phyloP scores from a whole-genome alignment of 495 filamentous ascomycete species.

The Penicillium chermesinum region DNA sequence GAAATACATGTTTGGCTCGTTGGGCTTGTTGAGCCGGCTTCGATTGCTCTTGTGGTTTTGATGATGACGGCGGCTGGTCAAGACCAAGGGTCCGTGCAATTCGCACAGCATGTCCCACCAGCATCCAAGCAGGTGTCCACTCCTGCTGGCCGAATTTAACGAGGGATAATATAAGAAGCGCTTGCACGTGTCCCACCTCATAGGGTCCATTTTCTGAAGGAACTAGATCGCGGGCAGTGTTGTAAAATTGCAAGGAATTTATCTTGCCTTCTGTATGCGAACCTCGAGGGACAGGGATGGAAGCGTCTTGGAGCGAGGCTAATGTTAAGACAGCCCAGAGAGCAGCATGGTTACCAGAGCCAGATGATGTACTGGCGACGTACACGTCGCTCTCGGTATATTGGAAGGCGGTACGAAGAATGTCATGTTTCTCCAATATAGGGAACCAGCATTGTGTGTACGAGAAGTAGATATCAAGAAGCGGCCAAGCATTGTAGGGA shows the following conservation, averaged over 20 bases:
- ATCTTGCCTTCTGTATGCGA: constrained; percentile 11
- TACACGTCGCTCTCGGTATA: constrained; percentile 37
- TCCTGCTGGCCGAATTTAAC: constrained; percentile 53
- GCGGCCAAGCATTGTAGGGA: constrained; percentile 46
- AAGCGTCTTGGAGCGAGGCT: constrained; percentile 44
- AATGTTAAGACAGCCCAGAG: constrained; percentile 59
- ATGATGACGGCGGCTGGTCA: constrained; percentile 15
- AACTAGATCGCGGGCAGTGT: constrained; percentile 50
- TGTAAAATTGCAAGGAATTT: constrained; percentile 42
- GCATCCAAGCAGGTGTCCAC: constrained; percentile 51
- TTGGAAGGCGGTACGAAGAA: constrained; percentile 47
- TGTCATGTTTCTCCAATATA: constrained; percentile 63
- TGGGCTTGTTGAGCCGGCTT: constrained; percentile 21
- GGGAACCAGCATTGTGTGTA: constrained; percentile 73
- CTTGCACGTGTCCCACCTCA: constrained; percentile 57
- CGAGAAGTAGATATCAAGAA: constrained; percentile 68
- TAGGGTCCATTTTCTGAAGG: constrained; percentile 49
- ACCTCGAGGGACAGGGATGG: constrained; percentile 34
- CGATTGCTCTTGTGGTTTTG: constrained; percentile 3
- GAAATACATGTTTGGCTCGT: constrained; percentile 47
- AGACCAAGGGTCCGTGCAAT: constrained; percentile 46
- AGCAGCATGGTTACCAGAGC: constrained; percentile 53
- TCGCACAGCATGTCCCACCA: constrained; percentile 57
- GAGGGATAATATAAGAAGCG: constrained; percentile 55
- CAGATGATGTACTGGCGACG: constrained; percentile 21